Base-by-base conservation (phyloP, 164 flowering plant species). In the Tinospora cordifolia region DNA sequence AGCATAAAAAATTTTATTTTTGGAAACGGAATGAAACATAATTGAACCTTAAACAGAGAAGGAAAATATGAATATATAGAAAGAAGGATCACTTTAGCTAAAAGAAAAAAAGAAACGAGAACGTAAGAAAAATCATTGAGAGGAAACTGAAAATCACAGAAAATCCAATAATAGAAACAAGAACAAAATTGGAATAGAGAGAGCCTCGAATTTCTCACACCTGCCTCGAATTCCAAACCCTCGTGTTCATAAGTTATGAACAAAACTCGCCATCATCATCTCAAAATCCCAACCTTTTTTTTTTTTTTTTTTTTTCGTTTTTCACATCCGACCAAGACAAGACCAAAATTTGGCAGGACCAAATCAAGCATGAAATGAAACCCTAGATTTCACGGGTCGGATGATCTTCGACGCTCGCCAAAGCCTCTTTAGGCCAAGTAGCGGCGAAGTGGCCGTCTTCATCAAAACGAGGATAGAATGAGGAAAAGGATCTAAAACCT, bases 211-310 rank as follows among this genome's bases (percentile, higher is more conserved):
- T 26, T 62, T 73, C 67, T 4, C 73, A 71, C 69, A 77, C 84
- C 81, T 74, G 83, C 74, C 76, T 76, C 69, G 85, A 70, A 63
- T 64, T 68, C 24, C 76, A 79, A 66, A 79, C 78, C 81, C 87
- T 86, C 78, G 88, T 82, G 90, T 80, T 83, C 85, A 77, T 80
- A 77, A 86, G 87, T 77, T 67, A 27, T 71, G 36, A 78, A 69
- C 65, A 30, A 76, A 69, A 40, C 80, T 69, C 74, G 49, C 73
- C 27, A 67, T 63, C 78, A 46, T 30, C 12, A 74, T 76, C 78
- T 34, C 74, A n/a, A 10, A 17, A 34, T 30, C 36, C 36, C 36
- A 30, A 30, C 36, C 4, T 30, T 30, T 30, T 30, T 30, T 1
- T 4, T 30, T 30, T 30, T 30, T n/a, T n/a, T n/a, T n/a, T n/a